Evolutionary conservation across 208 protist genomes (phyloP).

Genomic region (Trypanosoma platydactyli): DNA sequence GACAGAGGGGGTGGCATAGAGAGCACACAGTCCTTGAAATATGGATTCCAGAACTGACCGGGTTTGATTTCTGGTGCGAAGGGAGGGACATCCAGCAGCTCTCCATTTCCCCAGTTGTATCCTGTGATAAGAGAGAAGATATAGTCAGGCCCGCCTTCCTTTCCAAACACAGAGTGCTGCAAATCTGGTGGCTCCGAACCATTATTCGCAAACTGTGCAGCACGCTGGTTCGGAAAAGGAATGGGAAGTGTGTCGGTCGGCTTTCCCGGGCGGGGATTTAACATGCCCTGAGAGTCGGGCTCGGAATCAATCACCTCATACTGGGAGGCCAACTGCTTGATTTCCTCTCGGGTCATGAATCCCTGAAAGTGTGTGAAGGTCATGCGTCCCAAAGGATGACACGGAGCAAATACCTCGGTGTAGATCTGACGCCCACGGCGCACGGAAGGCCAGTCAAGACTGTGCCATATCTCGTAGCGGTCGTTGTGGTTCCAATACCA

Average conservation of each 20-base stretch:
- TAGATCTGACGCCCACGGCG: slow-evolving; percentile 97
- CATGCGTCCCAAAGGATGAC: slow-evolving; percentile 95
- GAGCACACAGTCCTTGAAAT: slow-evolving; percentile 97
- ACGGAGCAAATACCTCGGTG: slow-evolving; percentile 97
- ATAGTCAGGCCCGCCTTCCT: slow-evolving; percentile 95
- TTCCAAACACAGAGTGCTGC: slow-evolving; percentile 96
- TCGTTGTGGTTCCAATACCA: slow-evolving; percentile 93
- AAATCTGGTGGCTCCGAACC: slow-evolving; percentile 98
- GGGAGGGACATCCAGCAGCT: slow-evolving; percentile 82
- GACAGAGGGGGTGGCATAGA: slow-evolving; percentile 96
- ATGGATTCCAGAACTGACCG: slow-evolving; percentile 97
- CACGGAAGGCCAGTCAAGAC: slow-evolving; percentile 91
- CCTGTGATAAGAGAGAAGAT: slow-evolving; percentile 98
- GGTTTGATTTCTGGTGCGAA: slow-evolving; percentile 86
- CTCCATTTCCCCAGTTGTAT: slow-evolving; percentile 95
- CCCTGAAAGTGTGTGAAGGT: slow-evolving; percentile 97
- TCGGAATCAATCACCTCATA: slow-evolving; percentile 94
- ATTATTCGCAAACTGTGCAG: slow-evolving; percentile 96
- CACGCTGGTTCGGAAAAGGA: slow-evolving; percentile 97
- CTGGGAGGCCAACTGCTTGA: slow-evolving; percentile 93
- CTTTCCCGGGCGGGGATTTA: slow-evolving; percentile 96
- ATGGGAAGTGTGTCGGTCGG: slow-evolving; percentile 95
- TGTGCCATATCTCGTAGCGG: slow-evolving; percentile 87
- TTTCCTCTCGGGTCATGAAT: slow-evolving; percentile 96
- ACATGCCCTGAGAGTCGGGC: slow-evolving; percentile 95